Evolutionary conservation across 2,329 filamentous ascomycete species (phyloP).

Genomic region (Mollisiaceae sp.): DNA sequence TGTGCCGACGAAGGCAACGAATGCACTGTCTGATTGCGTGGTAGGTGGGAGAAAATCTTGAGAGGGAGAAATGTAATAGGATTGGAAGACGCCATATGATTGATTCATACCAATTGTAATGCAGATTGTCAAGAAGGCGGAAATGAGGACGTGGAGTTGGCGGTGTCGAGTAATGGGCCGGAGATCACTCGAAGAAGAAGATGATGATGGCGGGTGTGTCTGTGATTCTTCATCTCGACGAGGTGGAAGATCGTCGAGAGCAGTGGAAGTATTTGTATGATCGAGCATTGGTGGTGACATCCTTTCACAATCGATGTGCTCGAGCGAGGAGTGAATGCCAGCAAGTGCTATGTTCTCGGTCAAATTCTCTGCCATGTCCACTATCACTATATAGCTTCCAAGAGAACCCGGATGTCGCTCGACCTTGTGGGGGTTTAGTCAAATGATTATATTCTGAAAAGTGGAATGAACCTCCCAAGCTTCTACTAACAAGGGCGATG

Average conservation of each 20-base stretch:
- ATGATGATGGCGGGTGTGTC: neutral
- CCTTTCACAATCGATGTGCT: neutral
- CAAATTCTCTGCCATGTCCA: too few species aligned
- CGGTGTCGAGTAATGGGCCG: constrained; percentile 41
- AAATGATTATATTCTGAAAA: too few species aligned
- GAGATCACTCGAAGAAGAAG: constrained; percentile 18
- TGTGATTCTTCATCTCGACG: constrained; percentile 12
- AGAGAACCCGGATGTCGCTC: too few species aligned
- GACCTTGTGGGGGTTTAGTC: too few species aligned
- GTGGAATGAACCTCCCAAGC: too few species aligned
- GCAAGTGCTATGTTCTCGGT: too few species aligned
- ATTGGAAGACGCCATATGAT: constrained; percentile 55
- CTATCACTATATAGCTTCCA: too few species aligned
- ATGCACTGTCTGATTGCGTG: constrained; percentile 45
- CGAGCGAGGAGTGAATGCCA: too few species aligned
- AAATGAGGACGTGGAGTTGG: constrained; percentile 49
- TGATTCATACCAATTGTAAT: constrained; percentile 53
- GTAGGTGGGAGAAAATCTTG: constrained; percentile 48
- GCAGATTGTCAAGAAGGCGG: constrained; percentile 16
- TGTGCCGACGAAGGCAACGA: constrained; percentile 55
- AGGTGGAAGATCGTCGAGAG: constrained; percentile 6
- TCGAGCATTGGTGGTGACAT: neutral
- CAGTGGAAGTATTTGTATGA: neutral
- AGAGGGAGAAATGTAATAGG: constrained; percentile 51
- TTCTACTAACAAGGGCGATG: too few species aligned